A percentile compares a stretch with the other conserved stretches of the same genome.
Conservation (phyloP, 495 filamentous ascomycete genomes). For the Letharia columbiana region DNA sequence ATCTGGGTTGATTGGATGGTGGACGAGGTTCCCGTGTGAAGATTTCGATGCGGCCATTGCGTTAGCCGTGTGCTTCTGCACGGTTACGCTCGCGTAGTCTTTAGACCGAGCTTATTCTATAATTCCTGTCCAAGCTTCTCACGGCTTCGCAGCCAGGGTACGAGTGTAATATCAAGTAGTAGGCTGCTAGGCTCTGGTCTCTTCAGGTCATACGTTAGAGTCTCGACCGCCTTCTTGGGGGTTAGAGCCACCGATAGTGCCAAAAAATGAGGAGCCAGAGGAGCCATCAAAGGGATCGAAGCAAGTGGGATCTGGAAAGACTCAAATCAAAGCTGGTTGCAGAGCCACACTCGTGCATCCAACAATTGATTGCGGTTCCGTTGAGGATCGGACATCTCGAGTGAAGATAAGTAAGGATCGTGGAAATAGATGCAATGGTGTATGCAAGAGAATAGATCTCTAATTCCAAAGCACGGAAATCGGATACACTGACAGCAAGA, state of each 20-base stretch:
- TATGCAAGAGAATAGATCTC: neutral
- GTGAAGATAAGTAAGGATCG: neutral
- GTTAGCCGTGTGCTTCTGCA: conserved; percentile 9
- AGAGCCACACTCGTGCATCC: neutral
- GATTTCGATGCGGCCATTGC: neutral
- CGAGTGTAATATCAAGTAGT: conserved; percentile 7
- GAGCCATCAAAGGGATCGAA: conserved; percentile 1
- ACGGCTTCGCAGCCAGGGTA: conserved; percentile 6
- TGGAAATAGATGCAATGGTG: neutral
- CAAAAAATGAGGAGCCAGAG: conserved; percentile 1
- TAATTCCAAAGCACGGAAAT: neutral
- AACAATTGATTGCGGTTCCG: neutral
- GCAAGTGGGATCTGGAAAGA: conserved; percentile 6
- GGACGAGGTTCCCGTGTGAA: neutral
- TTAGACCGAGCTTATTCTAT: conserved; percentile 5
- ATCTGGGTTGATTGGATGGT: conserved; percentile 1
- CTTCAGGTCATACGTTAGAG: neutral
- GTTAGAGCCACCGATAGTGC: conserved; percentile 5
- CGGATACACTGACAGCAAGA: conserved; percentile 8
- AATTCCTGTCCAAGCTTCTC: conserved; percentile 11
- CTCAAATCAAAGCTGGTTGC: neutral
- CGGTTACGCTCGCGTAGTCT: conserved; percentile 5
- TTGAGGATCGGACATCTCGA: neutral
- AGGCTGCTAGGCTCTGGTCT: conserved; percentile 7
- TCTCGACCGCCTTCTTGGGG: neutral